These are phyloP conservation scores for Gnomoniopsis sp. DNA, from an alignment of 2,329 filamentous ascomycete species.

Conservation along the genomic window DNA sequence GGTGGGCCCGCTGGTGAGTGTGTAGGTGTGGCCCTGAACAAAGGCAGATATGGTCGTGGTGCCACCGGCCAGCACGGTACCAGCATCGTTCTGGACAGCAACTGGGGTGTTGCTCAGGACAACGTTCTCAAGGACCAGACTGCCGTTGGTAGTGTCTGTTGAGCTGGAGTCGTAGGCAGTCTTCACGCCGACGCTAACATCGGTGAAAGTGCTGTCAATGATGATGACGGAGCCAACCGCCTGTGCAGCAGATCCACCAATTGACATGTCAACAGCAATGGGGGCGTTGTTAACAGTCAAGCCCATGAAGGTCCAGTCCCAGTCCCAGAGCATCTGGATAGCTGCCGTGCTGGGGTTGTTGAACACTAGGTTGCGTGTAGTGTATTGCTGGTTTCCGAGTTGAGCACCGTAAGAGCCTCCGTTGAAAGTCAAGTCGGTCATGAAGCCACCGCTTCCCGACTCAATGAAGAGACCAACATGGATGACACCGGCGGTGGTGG, in stretches of 20 bases:
- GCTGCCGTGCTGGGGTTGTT: conserved; percentile 51
- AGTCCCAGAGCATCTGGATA: conserved; percentile 58
- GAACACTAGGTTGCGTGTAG: conserved; percentile 64
- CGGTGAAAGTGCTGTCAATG: conserved; percentile 65
- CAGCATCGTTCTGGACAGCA: conserved; percentile 35
- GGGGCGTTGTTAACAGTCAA: conserved; percentile 57
- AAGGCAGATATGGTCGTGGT: conserved; percentile 54
- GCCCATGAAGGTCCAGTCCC: conserved; percentile 67
- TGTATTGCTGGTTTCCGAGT: conserved; percentile 68
- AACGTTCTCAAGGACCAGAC: conserved; percentile 55
- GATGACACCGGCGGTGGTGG: conserved; percentile 42
- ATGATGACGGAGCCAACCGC: conserved; percentile 70
- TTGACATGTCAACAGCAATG: conserved; percentile 59
- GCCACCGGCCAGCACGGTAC: conserved; percentile 54
- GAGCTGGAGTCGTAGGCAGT: conserved; percentile 49
- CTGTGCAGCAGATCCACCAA: conserved; percentile 39
- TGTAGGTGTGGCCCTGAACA: conserved; percentile 67
- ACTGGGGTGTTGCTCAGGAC: conserved; percentile 33
- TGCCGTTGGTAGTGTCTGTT: conserved; percentile 46
- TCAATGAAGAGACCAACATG: conserved; percentile 58
- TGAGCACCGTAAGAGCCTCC: conserved; percentile 59
- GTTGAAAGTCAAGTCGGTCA: conserved; percentile 57
- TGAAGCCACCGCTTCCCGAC: conserved; percentile 31
- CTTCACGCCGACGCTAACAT: conserved; percentile 62
- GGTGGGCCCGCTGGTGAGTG: conserved; percentile 32